Evolutionary conservation across 2,329 filamentous ascomycete genomes (phyloP).

Genomic region (Penicillium sp.): DNA sequence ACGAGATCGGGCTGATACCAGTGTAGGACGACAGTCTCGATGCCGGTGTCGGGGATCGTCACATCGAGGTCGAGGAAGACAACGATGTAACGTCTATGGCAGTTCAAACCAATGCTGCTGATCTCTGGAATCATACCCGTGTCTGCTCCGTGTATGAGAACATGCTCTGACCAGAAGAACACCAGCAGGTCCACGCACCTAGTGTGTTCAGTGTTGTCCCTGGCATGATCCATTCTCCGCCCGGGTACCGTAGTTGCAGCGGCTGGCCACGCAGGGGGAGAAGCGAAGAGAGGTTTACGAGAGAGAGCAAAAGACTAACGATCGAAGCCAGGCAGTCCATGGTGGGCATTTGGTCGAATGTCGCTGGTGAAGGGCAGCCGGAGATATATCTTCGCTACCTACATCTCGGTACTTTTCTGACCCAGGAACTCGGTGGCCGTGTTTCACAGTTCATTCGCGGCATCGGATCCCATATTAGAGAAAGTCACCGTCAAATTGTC

Average conservation of each 20-base stretch:
- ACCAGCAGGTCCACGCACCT: conserved; percentile 3
- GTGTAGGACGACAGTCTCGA: conserved; percentile 24
- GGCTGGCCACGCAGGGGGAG: conserved; percentile 2
- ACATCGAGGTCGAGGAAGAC: conserved; percentile 29
- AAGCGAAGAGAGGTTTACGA: no score
- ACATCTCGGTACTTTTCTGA: no score
- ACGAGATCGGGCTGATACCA: conserved; percentile 28
- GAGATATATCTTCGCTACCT: no score
- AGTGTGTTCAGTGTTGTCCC: conserved; percentile 14
- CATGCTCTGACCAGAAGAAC: not conserved
- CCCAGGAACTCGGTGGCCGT: no score
- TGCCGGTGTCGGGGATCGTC: conserved; percentile 9
- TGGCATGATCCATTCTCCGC: conserved; percentile 18
- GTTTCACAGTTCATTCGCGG: no score
- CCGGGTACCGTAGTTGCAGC: conserved; percentile 21
- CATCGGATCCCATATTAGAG: no score
- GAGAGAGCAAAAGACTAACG: no score
- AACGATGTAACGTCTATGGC: conserved; percentile 17
- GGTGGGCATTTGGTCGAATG: no score
- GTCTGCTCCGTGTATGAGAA: no score
- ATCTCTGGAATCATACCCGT: conserved; percentile 14
- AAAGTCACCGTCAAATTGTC: no score
- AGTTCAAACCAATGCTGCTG: conserved; percentile 10
- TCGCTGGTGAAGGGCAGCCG: no score
- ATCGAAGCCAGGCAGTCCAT: no score